Evolutionary conservation across 2,329 filamentous ascomycete species (phyloP), one percentile per base, ranked within the genome.

Genomic region (Aureobasidium zeae): DNA sequence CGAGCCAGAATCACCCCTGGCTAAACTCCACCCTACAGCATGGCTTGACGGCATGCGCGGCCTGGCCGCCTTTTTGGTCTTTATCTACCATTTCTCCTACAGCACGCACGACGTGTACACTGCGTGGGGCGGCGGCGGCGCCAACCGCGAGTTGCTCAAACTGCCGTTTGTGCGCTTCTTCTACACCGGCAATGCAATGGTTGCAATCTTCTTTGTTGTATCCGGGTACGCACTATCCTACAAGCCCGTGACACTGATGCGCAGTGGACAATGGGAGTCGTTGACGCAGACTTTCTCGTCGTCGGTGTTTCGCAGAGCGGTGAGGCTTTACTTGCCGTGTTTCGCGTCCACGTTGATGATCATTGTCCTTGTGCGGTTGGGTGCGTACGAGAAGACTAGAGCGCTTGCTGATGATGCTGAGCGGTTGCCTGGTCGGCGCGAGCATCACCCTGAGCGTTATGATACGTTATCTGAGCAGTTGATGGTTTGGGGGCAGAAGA

Each of bases 181-280:
- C 47, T 76, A 70, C 54, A 69, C 71, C 39, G 74, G 73, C 0
- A 72, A 70, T 3, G 46, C 72, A 0, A 74, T 73, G 51, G 75
- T 79, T 25, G 72, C 69, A 57, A 60, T 77, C 49, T 80, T 80
- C 63, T 79, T 78, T 54, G 70, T 78, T 52, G 72, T 79, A 28
- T 76, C 73, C 0, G 76, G 76, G 15, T 79, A 77, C 57, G 77
- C 74, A 2, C 63, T 81, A 11, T 71, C 69, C 24, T 68, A 77
- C 45, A 52, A 52, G 21, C 51, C 54, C 3, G 25, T 52, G 5
- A 47, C 37, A 26, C 46, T 42, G 21, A 48, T 48, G 32, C 21
- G 48, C 2, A 33, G 20, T 2, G 15, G 17, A 9, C 17, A 44
- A 1, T 16, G 56, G 55, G 53, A 62, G 32, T 57, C 56, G 2